Percentiles rank a stretch among this genome's conserved stretches.
Conservation (phyloP, 75 land plant genomes). For the Pseudotsuga menziesii region DNA sequence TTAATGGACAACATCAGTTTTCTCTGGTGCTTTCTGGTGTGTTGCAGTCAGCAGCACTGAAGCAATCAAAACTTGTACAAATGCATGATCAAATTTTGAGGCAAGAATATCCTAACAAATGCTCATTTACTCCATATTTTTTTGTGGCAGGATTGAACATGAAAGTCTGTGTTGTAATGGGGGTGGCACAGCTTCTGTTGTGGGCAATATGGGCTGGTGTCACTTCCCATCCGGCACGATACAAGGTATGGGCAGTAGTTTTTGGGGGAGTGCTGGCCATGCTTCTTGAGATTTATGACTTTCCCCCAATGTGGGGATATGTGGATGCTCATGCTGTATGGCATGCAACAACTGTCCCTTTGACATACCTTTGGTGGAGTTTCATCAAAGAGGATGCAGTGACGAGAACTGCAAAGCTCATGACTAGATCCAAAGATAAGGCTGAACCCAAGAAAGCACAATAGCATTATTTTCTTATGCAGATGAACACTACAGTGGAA, state of each 20-base stretch:
- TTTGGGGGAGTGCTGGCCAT: slow-evolving; percentile 60
- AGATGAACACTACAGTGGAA: slow-evolving; percentile 78
- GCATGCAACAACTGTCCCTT: slow-evolving; percentile 77
- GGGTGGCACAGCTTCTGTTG: slow-evolving; percentile 51
- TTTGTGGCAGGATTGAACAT: slow-evolving; percentile 72
- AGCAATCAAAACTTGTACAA: not conserved
- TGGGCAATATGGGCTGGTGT: slow-evolving; percentile 86
- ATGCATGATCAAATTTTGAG: not conserved
- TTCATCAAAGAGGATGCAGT: slow-evolving; percentile 82
- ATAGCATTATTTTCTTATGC: slow-evolving; percentile 17
- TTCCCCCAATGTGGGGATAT: slow-evolving; percentile 78
- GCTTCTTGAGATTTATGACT: slow-evolving; percentile 85
- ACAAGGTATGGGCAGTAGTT: slow-evolving; percentile 74
- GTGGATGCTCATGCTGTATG: slow-evolving; percentile 92
- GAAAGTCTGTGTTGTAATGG: slow-evolving; percentile 77
- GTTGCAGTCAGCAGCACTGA: not conserved
- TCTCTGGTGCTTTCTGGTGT: not conserved
- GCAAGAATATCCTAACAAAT: not conserved
- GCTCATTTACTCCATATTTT: slow-evolving; percentile 7
- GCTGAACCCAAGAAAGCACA: slow-evolving; percentile 28
- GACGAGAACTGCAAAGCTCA: slow-evolving; percentile 45
- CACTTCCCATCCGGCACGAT: slow-evolving; percentile 68
- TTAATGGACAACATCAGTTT: not conserved
- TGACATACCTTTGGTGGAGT: slow-evolving; percentile 93
- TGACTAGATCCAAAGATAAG: slow-evolving; percentile 32